These are phyloP conservation scores for Apiospora phragmitis DNA, from an alignment of 2,329 filamentous ascomycete species.

Conservation along the genomic window DNA sequence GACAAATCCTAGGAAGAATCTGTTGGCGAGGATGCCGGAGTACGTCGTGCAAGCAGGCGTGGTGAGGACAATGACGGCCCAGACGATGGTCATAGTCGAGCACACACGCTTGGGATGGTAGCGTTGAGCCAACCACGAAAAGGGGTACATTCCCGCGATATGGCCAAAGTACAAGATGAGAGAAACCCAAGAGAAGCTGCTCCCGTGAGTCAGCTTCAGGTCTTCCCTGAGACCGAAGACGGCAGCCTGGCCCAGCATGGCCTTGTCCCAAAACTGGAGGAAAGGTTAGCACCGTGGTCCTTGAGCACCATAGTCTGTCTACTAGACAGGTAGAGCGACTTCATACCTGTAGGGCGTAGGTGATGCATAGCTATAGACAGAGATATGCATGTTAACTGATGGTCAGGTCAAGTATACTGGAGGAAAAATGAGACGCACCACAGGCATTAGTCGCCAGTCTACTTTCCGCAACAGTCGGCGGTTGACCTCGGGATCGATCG, in stretches of 20 bases:
- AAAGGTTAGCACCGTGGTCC: slow-evolving; percentile 10
- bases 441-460: slow-evolving; percentile 26
- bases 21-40: slow-evolving; percentile 32
- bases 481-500: slow-evolving; percentile 4
- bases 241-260: slow-evolving; percentile 27
- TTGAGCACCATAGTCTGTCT: neutral
- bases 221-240: slow-evolving; percentile 32
- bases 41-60: slow-evolving; percentile 35
- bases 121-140: slow-evolving; percentile 30
- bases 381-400: neutral
- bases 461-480: slow-evolving; percentile 18
- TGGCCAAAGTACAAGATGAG: slow-evolving; percentile 37
- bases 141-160: slow-evolving; percentile 32
- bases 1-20: slow-evolving; percentile 39
- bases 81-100: slow-evolving; percentile 30
- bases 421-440: slow-evolving; percentile 17
- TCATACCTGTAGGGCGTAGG: slow-evolving; percentile 24
- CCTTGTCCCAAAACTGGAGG: slow-evolving; percentile 30
- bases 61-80: slow-evolving; percentile 32
- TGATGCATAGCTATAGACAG: slow-evolving; percentile 26
- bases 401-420: neutral
- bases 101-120: slow-evolving; percentile 31
- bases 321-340: neutral
- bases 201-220: slow-evolving; percentile 26
- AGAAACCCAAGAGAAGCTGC: slow-evolving; percentile 33